phyloP scores from a whole-genome alignment of 257 asterid species.

The Solanum appendiculatum region DNA sequence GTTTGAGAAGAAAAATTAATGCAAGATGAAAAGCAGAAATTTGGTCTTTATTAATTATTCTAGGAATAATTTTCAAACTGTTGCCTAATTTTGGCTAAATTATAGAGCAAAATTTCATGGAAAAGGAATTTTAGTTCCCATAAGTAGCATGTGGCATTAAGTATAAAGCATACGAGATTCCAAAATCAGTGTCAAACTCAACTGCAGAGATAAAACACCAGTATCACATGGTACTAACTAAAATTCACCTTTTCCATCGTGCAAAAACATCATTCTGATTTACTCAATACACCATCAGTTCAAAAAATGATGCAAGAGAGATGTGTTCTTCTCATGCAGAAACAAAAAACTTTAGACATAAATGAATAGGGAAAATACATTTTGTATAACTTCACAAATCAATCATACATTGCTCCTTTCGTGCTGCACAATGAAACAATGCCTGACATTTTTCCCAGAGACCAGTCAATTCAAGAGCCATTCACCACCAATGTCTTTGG shows the following conservation, averaged over 20 bases:
- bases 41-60: neutral
- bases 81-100: neutral
- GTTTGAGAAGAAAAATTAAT: neutral
- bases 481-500: conserved; percentile 15
- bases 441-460: neutral
- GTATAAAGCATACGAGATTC: neutral
- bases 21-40: neutral
- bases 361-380: neutral
- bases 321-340: neutral
- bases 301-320: neutral
- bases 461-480: conserved; percentile 17
- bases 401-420: neutral
- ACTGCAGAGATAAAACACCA: neutral
- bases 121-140: neutral
- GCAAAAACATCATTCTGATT: neutral
- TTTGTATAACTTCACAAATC: neutral
- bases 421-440: neutral
- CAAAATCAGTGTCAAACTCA: neutral
- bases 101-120: neutral
- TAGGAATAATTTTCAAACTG: neutral
- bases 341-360: neutral
- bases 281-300: neutral
- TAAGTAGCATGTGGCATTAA: neutral
- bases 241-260: neutral
- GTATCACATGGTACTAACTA: neutral